Conservation (phyloP, 305 asterid species). For the Plantago coronopus region DNA sequence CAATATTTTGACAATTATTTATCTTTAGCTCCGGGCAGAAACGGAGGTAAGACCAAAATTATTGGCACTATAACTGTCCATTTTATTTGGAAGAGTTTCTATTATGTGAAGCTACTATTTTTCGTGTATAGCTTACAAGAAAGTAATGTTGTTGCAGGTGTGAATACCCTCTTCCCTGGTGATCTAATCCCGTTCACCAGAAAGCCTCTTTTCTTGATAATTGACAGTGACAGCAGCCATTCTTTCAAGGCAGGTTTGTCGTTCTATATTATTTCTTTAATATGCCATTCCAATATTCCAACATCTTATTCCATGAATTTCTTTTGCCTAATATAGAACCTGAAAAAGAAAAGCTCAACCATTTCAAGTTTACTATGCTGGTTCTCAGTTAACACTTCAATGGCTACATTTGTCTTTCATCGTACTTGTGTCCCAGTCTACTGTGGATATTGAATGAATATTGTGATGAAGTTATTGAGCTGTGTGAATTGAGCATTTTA, state of each 20-base stretch:
- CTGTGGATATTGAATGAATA: no score
- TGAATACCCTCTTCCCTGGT: slow-evolving; percentile 80
- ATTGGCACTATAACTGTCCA: slow-evolving; percentile 16
- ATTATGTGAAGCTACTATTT: slow-evolving; percentile 23
- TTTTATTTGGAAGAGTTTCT: slow-evolving; percentile 9
- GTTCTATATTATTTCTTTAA: no score
- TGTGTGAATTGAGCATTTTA: not conserved
- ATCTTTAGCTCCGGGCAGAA: slow-evolving; percentile 73
- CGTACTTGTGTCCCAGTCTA: no score
- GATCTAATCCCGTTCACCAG: slow-evolving; percentile 94
- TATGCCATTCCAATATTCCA: no score
- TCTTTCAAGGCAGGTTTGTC: slow-evolving; percentile 99
- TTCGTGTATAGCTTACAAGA: no score
- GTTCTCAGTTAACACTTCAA: no score
- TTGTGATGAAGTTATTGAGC: no score
- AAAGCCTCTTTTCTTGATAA: slow-evolving; percentile 79
- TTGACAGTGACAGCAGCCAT: slow-evolving; percentile 93
- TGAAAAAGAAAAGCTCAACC: no score
- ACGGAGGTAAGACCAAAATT: slow-evolving; percentile 53
- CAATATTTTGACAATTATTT: slow-evolving; percentile 56
- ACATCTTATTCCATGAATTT: no score
- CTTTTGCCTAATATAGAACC: no score
- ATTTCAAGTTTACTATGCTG: no score
- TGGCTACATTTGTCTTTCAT: no score
- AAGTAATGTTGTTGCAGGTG: slow-evolving; percentile 60